phyloP scores from a whole-genome alignment of 2,329 filamentous ascomycete species.

The Tolypocladium inflatum region DNA sequence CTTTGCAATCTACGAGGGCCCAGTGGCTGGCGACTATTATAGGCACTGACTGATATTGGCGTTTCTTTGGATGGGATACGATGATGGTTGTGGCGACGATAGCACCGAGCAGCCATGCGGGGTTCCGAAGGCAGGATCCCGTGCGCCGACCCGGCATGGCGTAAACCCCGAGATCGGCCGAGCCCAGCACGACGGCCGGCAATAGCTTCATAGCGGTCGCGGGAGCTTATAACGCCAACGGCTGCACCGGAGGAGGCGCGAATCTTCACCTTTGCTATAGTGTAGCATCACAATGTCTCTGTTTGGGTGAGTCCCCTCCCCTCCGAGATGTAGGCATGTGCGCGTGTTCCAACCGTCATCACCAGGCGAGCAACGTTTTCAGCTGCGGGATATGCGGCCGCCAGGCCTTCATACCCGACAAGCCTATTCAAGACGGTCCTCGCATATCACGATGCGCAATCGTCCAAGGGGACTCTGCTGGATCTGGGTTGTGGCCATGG shows the following conservation, averaged over 20 bases:
- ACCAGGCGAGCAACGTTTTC: conserved; percentile 45
- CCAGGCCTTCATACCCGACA: conserved; percentile 49
- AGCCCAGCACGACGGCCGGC: not conserved
- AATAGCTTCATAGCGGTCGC: not conserved
- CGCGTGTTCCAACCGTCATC: not conserved
- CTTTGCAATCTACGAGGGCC: not conserved
- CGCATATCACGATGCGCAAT: conserved; percentile 36
- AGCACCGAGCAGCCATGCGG: not conserved
- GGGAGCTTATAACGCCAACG: not conserved
- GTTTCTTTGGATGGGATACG: not conserved
- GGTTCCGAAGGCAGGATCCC: not conserved
- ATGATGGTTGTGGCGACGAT: not conserved
- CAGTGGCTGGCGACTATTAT: not conserved
- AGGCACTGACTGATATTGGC: not conserved
- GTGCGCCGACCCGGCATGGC: not conserved
- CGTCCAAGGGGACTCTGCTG: conserved; percentile 25
- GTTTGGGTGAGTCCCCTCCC: conserved; percentile 30
- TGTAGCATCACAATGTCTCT: conserved; percentile 28
- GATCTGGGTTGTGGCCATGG: conserved; percentile 59
- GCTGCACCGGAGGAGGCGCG: not conserved
- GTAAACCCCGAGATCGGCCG: conserved; percentile 6
- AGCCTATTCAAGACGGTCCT: conserved; percentile 45
- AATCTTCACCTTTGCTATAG: not conserved
- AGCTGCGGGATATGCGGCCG: conserved; percentile 47
- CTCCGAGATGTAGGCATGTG: too few species aligned